phyloP scores from a whole-genome alignment of 2,329 filamentous ascomycete species.

The Trichophyton simii region DNA sequence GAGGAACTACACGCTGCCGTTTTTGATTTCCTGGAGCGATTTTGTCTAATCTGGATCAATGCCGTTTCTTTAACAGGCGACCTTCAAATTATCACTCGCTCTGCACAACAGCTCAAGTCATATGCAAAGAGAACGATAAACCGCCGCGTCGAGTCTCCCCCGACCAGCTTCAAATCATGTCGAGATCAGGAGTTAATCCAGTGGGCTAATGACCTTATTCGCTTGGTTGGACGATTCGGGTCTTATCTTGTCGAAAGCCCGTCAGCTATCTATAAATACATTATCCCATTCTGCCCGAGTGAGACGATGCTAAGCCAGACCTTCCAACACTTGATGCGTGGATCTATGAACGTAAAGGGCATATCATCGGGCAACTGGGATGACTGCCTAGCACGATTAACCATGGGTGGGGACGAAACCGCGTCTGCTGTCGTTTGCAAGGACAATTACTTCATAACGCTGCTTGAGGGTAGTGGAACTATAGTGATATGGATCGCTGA shows the following conservation, averaged over 20 bases:
- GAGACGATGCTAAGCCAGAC: constrained; percentile 24
- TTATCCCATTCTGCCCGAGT: constrained; percentile 31
- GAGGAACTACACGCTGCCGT: constrained; percentile 3
- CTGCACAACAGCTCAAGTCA: constrained; percentile 19
- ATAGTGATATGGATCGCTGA: constrained; percentile 16
- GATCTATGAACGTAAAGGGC: constrained; percentile 12
- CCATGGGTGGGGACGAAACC: constrained; percentile 7
- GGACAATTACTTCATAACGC: constrained; percentile 3
- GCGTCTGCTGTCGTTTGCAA: no score
- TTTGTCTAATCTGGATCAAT: constrained; percentile 24
- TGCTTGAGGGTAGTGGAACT: constrained; percentile 12
- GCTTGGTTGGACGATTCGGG: constrained; percentile 28
- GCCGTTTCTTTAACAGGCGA: constrained; percentile 16
- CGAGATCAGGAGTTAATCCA: constrained; percentile 6
- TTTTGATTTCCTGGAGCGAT: constrained; percentile 7
- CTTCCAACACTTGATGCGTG: constrained; percentile 17
- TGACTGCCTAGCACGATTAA: constrained; percentile 14
- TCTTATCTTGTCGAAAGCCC: constrained; percentile 18
- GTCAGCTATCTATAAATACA: constrained; percentile 25
- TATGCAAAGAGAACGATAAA: constrained; percentile 9
- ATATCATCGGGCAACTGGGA: constrained; percentile 11
- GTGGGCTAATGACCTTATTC: constrained; percentile 27
- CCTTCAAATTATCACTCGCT: constrained; percentile 19
- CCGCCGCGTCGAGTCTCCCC: not conserved
- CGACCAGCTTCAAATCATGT: not conserved